phyloP scores from a whole-genome alignment of 192 early-diverging fungal species.

The Podila minutissima region DNA sequence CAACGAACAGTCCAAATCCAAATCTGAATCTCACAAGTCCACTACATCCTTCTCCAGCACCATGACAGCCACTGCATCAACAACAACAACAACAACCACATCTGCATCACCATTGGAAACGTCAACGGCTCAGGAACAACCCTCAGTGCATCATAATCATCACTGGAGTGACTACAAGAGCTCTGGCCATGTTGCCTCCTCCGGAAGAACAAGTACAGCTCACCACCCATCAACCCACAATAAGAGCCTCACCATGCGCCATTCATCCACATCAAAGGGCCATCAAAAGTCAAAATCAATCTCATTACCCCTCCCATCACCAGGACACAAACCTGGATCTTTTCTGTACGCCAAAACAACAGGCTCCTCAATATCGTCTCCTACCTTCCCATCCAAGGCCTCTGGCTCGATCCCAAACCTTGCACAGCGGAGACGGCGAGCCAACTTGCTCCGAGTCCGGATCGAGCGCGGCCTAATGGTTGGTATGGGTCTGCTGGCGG shows the following conservation, averaged over 20 bases:
- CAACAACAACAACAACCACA: too few species aligned
- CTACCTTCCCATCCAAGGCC: neutral
- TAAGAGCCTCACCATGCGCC: neutral
- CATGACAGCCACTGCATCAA: too few species aligned
- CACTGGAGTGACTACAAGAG: conserved; percentile 2
- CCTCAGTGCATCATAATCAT: neutral
- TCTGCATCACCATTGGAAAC: too few species aligned
- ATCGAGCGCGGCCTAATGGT: conserved; percentile 48
- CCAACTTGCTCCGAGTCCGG: conserved; percentile 39
- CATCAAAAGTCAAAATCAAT: conserved; percentile 1
- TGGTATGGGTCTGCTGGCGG: conserved; percentile 38
- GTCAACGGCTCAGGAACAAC: neutral
- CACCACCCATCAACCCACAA: neutral
- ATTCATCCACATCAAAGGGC: neutral
- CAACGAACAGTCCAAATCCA: too few species aligned
- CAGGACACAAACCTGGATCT: neutral
- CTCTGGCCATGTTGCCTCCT: neutral
- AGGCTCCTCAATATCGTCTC: neutral
- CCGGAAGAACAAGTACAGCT: neutral
- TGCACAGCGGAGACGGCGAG: conserved; percentile 24
- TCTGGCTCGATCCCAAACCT: neutral
- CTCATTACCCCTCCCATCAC: neutral
- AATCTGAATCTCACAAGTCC: too few species aligned
- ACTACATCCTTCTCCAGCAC: too few species aligned
- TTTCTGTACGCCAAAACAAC: neutral